Base-by-base conservation (phyloP, 768 basidiomycete genomes). In the Kwoniella sp. region DNA sequence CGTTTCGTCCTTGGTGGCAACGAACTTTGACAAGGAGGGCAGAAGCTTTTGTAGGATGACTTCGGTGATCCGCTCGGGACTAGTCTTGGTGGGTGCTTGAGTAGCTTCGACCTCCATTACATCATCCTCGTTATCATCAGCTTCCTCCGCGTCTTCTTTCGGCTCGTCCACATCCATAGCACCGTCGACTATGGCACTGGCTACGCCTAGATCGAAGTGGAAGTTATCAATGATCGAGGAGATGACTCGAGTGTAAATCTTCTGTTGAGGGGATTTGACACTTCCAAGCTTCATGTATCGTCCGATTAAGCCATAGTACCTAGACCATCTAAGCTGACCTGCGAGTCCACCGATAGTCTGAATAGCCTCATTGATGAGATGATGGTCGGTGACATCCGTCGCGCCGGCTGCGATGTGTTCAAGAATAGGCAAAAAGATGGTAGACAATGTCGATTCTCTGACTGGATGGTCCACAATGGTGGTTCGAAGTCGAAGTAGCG, bases 361-460 rank as follows among this genome's bases (percentile, higher is more conserved):
- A 68, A 99, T 90, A 1, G 95, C 90, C 73, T 96, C 94, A 72
- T 90, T 93, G 48, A 92, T 87, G 27, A 98, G 84, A 69, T 91
- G 88, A 74, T 96, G 92, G 69, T 95, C 90, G 46, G 79, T 80
- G 36, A 80, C 79, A 33, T 81, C 81, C 9, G 76, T 73, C 2
- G 87, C 83, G 10, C 86, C 85, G 22, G 82, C 79, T 65, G 97
- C 85, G 71, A 89, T 94, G 73, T 90, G 91, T 37, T 86, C 86
- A 49, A 96, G 84, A 17, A 98, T 83, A 0, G 95, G 96, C 24
- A 98, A 80, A 73, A 98, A 91, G 3, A 96, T 84, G 40, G 92
- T 91, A 1, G 85, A 82, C 30, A 96, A 79, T 0, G 88, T 90
- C 24, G 83, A 84, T 73, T 88, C 89, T 37, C 87, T 83, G 36